Conservation (phyloP, 495 filamentous ascomycete genomes). For the Saxophila tyrrhenica region DNA sequence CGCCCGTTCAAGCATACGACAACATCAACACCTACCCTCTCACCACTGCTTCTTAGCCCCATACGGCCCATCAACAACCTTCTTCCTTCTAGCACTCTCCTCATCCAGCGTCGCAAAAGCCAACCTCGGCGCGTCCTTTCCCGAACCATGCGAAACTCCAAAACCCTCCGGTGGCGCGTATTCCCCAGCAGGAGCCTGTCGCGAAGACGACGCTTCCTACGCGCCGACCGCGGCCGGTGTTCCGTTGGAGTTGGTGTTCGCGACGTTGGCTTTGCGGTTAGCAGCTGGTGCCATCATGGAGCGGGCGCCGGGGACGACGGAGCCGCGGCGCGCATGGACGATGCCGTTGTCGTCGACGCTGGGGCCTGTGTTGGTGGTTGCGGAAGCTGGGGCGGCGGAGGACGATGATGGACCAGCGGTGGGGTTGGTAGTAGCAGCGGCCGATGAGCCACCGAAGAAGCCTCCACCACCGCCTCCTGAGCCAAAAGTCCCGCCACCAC, state of each 20-base stretch:
- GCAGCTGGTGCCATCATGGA: slow-evolving; percentile 16
- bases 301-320: slow-evolving; percentile 13
- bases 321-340: slow-evolving; percentile 6
- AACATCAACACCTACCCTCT: no score
- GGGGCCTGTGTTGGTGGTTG: not conserved
- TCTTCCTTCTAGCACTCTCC: no score
- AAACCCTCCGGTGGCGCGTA: no score
- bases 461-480: slow-evolving; percentile 1
- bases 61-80: no score
- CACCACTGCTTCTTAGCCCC: no score
- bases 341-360: slow-evolving; percentile 5
- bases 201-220: not conserved
- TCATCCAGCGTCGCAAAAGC: no score
- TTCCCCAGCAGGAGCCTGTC: no score
- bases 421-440: not conserved
- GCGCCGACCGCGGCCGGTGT: not conserved
- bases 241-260: not conserved
- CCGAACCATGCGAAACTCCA: no score
- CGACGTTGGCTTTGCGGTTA: slow-evolving; percentile 12
- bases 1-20: no score
- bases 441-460: slow-evolving; percentile 13
- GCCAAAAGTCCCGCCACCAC: not conserved
- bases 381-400: not conserved
- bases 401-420: not conserved
- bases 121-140: no score